A percentile compares a stretch with the other conserved stretches of the same genome.
These are phyloP conservation scores for Lophiotrema nucula DNA, from an alignment of 495 filamentous ascomycete genomes.

Conservation along the genomic window DNA sequence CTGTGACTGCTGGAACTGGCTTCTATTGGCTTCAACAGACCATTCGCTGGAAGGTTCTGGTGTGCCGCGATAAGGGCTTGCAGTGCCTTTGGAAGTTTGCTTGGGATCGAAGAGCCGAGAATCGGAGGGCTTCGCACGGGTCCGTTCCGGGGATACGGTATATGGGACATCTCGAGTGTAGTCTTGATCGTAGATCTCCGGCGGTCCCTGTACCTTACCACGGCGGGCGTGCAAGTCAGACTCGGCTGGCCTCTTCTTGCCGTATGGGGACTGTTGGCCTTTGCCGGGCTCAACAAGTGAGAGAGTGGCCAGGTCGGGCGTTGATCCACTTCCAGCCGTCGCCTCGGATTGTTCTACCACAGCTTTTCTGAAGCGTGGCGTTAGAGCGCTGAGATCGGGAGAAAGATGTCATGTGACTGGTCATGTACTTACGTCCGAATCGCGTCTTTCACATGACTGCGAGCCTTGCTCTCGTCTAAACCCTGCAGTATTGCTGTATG, in stretches of 20 bases:
- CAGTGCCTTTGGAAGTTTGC: slow-evolving; percentile 5
- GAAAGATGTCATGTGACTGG: slow-evolving; percentile 1
- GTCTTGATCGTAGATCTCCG: slow-evolving; percentile 24
- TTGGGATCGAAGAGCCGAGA: slow-evolving; percentile 15
- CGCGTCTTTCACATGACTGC: slow-evolving; percentile 9
- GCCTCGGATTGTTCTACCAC: slow-evolving; percentile 15
- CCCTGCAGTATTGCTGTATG: slow-evolving; percentile 11
- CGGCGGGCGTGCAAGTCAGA: slow-evolving; percentile 25
- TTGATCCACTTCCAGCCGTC: slow-evolving; percentile 20
- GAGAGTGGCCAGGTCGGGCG: slow-evolving; percentile 21
- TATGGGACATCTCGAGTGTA: slow-evolving; percentile 20
- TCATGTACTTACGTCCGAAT: slow-evolving; percentile 17
- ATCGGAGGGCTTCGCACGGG: slow-evolving; percentile 7
- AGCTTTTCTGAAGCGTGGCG: slow-evolving; percentile 13
- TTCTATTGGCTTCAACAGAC: slow-evolving; percentile 28
- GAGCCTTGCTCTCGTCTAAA: slow-evolving; percentile 1
- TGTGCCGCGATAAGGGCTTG: slow-evolving; percentile 7
- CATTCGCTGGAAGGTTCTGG: slow-evolving; percentile 31
- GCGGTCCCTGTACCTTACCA: slow-evolving; percentile 17
- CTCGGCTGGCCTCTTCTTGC: slow-evolving; percentile 31
- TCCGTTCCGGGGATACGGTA: slow-evolving; percentile 7
- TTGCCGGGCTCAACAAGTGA: slow-evolving; percentile 19
- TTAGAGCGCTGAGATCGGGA: not conserved
- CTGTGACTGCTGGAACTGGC: slow-evolving; percentile 17
- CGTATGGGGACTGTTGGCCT: slow-evolving; percentile 17